A percentile compares a stretch with the other conserved stretches of the same genome.
Evolutionary conservation across 1,284 basidiomycete genomes (phyloP).

Genomic region (Cryptococcus depauperatus): DNA sequence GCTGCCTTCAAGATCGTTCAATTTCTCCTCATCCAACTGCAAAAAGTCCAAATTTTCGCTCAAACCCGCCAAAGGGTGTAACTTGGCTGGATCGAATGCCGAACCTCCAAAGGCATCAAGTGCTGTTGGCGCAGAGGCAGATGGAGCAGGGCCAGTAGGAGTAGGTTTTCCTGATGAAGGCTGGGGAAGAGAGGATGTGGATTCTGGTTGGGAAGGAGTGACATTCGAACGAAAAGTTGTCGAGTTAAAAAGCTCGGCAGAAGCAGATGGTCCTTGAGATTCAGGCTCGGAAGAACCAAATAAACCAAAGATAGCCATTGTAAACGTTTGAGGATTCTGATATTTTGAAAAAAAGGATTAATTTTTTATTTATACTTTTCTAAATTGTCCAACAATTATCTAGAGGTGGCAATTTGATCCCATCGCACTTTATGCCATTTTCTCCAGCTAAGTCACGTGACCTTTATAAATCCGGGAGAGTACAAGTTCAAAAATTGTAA

Average conservation of each 20-base stretch:
- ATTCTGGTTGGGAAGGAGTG: constrained; percentile 9
- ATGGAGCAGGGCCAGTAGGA: constrained; percentile 5
- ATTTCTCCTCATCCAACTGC: constrained; percentile 86
- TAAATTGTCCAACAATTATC: too few relatives aligned
- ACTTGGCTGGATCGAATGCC: constrained; percentile 76
- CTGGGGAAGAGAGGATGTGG: constrained; percentile 12
- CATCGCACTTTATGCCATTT: not conserved
- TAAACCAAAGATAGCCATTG: constrained; percentile 44
- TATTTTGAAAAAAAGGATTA: not conserved
- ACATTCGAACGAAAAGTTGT: constrained; percentile 35
- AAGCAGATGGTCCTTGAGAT: constrained; percentile 24
- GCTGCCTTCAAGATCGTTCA: constrained; percentile 73
- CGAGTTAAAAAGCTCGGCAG: constrained; percentile 36
- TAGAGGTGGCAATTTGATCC: not conserved
- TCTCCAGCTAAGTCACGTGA: not conserved
- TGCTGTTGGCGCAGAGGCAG: constrained; percentile 52
- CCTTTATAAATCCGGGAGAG: too few relatives aligned
- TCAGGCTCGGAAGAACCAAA: constrained; percentile 21
- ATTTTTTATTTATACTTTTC: not conserved
- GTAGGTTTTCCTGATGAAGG: constrained; percentile 12
- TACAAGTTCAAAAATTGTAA: too few relatives aligned
- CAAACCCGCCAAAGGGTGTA: constrained; percentile 83
- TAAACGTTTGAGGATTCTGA: too few relatives aligned
- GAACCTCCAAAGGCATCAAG: constrained; percentile 66
- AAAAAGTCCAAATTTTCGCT: constrained; percentile 80